Evolutionary conservation across 2,329 filamentous ascomycete genomes (phyloP).

Genomic region (Torrubiella hemipterigena): DNA sequence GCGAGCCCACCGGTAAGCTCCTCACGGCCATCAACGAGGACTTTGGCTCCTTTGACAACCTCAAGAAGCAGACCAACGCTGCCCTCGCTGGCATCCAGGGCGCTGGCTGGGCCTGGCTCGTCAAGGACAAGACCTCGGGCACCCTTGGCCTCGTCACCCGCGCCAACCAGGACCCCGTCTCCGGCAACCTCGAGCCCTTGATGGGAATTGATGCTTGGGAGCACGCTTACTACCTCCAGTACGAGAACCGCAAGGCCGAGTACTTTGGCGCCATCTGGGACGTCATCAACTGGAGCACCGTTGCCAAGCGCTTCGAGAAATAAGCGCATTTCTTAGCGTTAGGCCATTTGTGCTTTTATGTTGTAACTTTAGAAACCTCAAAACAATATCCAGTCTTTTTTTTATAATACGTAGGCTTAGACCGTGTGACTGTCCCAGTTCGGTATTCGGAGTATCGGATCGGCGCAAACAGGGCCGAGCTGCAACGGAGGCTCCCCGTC

Average conservation of each 20-base stretch:
- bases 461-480: no score
- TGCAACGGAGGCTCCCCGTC: no score
- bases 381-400: no score
- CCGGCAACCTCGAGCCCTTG: constrained; percentile 70
- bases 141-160: constrained; percentile 55
- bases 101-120: constrained; percentile 84
- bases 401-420: no score
- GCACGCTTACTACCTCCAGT: constrained; percentile 92
- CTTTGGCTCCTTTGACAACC: constrained; percentile 54
- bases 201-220: constrained; percentile 93
- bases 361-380: background rate
- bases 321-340: constrained; percentile 14
- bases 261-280: constrained; percentile 93
- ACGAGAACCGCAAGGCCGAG: constrained; percentile 93
- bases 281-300: constrained; percentile 90
- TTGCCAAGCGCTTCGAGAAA: constrained; percentile 59
- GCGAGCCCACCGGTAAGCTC: constrained; percentile 51
- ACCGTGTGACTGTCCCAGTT: no score
- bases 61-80: constrained; percentile 55
- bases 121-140: constrained; percentile 55
- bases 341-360: background rate
- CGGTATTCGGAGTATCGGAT: no score
- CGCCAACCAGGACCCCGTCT: constrained; percentile 82
- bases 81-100: constrained; percentile 69
- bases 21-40: constrained; percentile 49